A percentile compares a stretch with the other conserved stretches of the same genome.
Evolutionary conservation across 2,329 filamentous ascomycete species (phyloP).

Genomic region (Penicillium sp.): DNA sequence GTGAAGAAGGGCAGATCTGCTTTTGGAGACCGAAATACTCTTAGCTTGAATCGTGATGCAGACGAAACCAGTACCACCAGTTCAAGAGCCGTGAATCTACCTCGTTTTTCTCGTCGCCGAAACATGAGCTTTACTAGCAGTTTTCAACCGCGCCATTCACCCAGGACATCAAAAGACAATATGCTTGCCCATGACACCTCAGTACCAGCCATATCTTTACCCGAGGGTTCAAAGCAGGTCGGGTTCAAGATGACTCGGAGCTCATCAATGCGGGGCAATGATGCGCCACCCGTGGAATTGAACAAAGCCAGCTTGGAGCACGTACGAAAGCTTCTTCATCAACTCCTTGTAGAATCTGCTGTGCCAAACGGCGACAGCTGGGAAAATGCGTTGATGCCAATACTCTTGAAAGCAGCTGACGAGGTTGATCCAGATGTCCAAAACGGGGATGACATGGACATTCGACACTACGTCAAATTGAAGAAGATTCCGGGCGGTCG

Average conservation of each 20-base stretch:
- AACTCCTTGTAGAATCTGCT: slow-evolving; percentile 73
- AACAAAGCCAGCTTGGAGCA: slow-evolving; percentile 86
- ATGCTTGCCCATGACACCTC: slow-evolving; percentile 40
- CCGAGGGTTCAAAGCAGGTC: slow-evolving; percentile 34
- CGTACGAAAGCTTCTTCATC: slow-evolving; percentile 77
- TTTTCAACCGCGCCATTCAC: slow-evolving; percentile 67
- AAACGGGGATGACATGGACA: slow-evolving; percentile 90
- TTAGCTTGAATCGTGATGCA: slow-evolving; percentile 66
- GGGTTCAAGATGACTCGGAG: slow-evolving; percentile 66
- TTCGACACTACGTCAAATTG: slow-evolving; percentile 93
- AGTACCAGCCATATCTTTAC: slow-evolving; percentile 41
- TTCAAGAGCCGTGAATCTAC: slow-evolving; percentile 57
- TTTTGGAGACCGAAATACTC: slow-evolving; percentile 70
- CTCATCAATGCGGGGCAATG: slow-evolving; percentile 74
- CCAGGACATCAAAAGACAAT: slow-evolving; percentile 62
- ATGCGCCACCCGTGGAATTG: slow-evolving; percentile 73
- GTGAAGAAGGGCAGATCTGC: slow-evolving; percentile 73
- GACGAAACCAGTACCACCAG: slow-evolving; percentile 64
- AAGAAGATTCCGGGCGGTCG: slow-evolving; percentile 92
- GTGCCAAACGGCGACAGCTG: slow-evolving; percentile 73
- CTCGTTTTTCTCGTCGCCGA: slow-evolving; percentile 66
- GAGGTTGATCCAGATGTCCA: slow-evolving; percentile 93
- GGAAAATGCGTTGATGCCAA: slow-evolving; percentile 87
- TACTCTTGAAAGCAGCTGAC: slow-evolving; percentile 84
- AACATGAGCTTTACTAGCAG: slow-evolving; percentile 83